Base-by-base conservation (phyloP, 1,139 yeast species). In the Yamadazyma atmosphaerica region DNA sequence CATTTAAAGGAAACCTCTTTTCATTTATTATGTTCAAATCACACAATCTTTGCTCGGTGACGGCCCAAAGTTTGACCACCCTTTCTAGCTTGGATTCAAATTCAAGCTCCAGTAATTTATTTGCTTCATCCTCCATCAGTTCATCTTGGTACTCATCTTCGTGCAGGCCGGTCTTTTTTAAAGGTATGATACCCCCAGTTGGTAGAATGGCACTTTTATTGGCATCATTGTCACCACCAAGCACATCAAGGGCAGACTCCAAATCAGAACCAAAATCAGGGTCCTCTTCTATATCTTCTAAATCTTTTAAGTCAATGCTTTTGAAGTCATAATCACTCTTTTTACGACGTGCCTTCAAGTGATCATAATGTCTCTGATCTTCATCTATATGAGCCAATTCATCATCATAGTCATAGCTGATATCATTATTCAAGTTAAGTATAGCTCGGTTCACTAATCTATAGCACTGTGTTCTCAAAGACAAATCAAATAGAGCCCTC, bases 61-160 rank as follows among this genome's bases (percentile, higher is more conserved):
- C 76, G 2, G 76, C 65, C 82, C 86, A 79, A 35, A 83, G 55
- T 55, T 78, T 79, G 39, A 81, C 67, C 33, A 82, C 61, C 39
- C 76, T 69, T 43, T 77, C 79, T 37, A 83, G 56, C 44, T 72
- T 78, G 4, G 83, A 74, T 42, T 75, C 69, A 26, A 65, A 50
- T 8, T 63, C 52, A 13, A 63, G 43, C 16, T 55, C 58, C 30
- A 56, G 59, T 28, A 61, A 45, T 39, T 55, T 54, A 22, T 46
- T 54, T 8, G 52, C 36, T 32, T 60, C 64, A 8, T 63, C 67
- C 33, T 62, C 65, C 17, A 44, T 39, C 2, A 47, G 47, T 13
- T 60, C 63, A 14, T 56, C 60, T 32, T 45, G 42, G 8, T 25
- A 27, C 2, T 32, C 24, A 18, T 35, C 41, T 34, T 40, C 26